Percentiles rank a stretch among this genome's conserved stretches.
Evolutionary conservation across 495 filamentous ascomycete species (phyloP).

Genomic region (Daldinia childiae): DNA sequence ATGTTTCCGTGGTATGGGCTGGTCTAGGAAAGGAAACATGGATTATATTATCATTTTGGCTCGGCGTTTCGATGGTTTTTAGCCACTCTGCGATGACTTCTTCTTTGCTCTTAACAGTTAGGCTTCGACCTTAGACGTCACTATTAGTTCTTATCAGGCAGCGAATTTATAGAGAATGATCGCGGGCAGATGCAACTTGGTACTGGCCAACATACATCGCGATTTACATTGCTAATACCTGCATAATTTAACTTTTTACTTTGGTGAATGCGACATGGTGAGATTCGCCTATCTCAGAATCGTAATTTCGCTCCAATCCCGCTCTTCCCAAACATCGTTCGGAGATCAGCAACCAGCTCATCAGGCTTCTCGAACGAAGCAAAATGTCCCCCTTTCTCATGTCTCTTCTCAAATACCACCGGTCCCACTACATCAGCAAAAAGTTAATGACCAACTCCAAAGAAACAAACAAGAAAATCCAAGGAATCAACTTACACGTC

Average conservation of each 20-base stretch:
- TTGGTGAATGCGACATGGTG: neutral
- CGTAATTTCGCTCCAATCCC: neutral
- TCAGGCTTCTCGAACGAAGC: neutral
- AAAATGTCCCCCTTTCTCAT: neutral
- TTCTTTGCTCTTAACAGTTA: neutral
- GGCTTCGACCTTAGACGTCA: neutral
- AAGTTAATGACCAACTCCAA: neutral
- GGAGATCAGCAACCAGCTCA: neutral
- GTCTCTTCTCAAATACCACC: neutral
- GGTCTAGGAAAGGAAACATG: constrained; percentile 10
- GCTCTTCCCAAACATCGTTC: neutral
- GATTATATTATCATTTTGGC: constrained; percentile 1
- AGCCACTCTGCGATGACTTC: neutral
- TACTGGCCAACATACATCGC: neutral
- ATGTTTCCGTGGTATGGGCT: constrained; percentile 3
- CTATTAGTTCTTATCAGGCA: neutral
- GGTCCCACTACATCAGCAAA: neutral
- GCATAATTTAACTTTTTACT: neutral
- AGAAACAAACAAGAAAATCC: neutral
- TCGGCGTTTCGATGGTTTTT: constrained; percentile 19
- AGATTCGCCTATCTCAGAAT: neutral
- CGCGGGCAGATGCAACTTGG: neutral
- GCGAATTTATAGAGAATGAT: neutral
- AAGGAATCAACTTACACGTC: neutral
- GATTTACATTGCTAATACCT: neutral